Base-by-base conservation (phyloP, 2,329 filamentous ascomycete species). In the Xylaria sp. region DNA sequence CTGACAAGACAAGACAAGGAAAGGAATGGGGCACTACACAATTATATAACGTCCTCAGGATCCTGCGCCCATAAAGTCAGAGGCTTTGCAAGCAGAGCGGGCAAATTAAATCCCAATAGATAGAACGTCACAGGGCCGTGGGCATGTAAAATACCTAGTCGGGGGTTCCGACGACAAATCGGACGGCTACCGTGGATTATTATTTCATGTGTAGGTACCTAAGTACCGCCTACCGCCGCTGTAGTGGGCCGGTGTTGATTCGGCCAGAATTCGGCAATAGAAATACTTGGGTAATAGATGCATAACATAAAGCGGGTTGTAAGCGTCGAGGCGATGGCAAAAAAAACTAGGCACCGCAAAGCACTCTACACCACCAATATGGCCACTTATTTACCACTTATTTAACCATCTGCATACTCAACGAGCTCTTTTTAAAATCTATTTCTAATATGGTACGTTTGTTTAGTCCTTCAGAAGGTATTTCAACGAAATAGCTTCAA, bases 111-210 rank as follows among this genome's bases (percentile, higher is more conserved):
- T 44, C 41, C 48, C 44, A 25, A 39, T 13, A 41, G 28, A 52
- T 52, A 41, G 2, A 54, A 59, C 52, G 52, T 65, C 61, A 65
- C 57, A 46, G 18, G 20, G 55, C 37, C 56, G 61, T 54, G 63
- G 52, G 28, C 51, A 69, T 48, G 54, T 57, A 32, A 39, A 58
- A 63, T 25, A 25, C 23, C 3, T 52, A 57, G 23, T 68, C 65
- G 67, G 70, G 61, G 64, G 52, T 4, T 70, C 67, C 70, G 66
- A 65, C 48, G 60, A 12, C 25, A 37, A 15, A 28, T 72, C 70
- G 67, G 70, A 44, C 4, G 44, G 34, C 41, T 25, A 56, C 70
- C 56, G 64, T 63, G 57, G 39, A 25, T 58, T 51, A 18, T 28
- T 20, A 7, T 37, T 39, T 20, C 37, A 12, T 28, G 15, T 13